A percentile compares a stretch with the other conserved stretches of the same genome.
These are phyloP conservation scores for Ophiostoma sp. DNA, from an alignment of 2,329 filamentous ascomycete species.

Conservation along the genomic window DNA sequence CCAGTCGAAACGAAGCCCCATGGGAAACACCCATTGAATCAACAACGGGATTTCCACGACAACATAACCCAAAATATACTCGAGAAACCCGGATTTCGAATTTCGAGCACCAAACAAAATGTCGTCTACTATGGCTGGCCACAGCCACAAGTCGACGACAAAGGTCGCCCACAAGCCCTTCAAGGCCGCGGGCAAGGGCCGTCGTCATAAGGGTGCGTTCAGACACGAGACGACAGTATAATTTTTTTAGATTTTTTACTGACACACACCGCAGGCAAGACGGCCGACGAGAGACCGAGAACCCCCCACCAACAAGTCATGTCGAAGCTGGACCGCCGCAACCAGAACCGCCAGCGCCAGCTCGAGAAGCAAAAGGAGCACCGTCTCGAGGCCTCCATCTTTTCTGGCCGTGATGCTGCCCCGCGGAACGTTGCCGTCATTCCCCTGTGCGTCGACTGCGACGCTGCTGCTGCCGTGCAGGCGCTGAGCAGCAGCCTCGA, in stretches of 20 bases:
- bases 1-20: neutral
- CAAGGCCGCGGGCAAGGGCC: slow-evolving; percentile 87
- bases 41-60: neutral
- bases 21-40: neutral
- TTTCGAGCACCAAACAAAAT: slow-evolving; percentile 6
- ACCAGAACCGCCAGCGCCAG: slow-evolving; percentile 90
- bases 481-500: slow-evolving; percentile 78
- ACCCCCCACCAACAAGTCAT: slow-evolving; percentile 95
- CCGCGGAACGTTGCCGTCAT: slow-evolving; percentile 86
- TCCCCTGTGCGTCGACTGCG: slow-evolving; percentile 73
- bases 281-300: slow-evolving; percentile 74
- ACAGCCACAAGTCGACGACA: slow-evolving; percentile 91
- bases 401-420: slow-evolving; percentile 81
- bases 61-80: neutral
- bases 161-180: slow-evolving; percentile 86
- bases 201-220: slow-evolving; percentile 29
- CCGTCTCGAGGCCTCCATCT: slow-evolving; percentile 74
- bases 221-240: neutral
- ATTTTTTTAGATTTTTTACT: neutral
- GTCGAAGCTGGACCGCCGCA: slow-evolving; percentile 93
- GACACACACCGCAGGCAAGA: slow-evolving; percentile 61
- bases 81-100: neutral
- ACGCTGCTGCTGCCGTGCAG: slow-evolving; percentile 65
- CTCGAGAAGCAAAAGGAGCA: slow-evolving; percentile 81
- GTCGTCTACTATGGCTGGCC: slow-evolving; percentile 51